Base-by-base conservation (phyloP, 495 filamentous ascomycete genomes). In the Penicillium pulvis region DNA sequence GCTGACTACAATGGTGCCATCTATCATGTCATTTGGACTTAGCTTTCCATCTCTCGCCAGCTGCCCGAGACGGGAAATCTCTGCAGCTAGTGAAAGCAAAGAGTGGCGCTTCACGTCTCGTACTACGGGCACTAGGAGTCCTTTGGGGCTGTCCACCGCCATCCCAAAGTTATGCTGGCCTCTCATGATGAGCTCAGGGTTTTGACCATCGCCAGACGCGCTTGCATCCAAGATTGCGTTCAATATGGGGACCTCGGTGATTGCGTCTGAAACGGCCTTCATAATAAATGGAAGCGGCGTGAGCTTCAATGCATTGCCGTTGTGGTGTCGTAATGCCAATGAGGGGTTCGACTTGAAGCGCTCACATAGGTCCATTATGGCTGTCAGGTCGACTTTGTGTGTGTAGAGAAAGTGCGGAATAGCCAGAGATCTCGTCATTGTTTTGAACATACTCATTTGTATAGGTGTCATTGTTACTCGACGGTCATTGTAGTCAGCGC, bases 21-120 rank as follows among this genome's bases (percentile, higher is more conserved):
- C 35, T 4, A 4, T 39, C 35, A 39, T 39, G 35, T 39, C 35
- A 4, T 11, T 4, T 11, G 35, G 35, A 16, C 10, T 39, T 0
- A 39, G 35, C 1, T 16, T 11, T 1, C 35, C 35, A 12, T 39
- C 35, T 14, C 12, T 39, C 12, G 35, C 35, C 35, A 39, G 35
- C 12, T 11, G 3, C 4, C 35, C 10, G 10, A 53, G 36, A 12
- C 51, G 17, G 8, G 24, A 17, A 6, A 53, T 0, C 30, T 53
- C 51, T 11, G 33, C 20, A 16, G 51, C 51, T 26, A 53, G 31
- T 14, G 51, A 53, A 41, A 53, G 20, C 17, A 53, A 14, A 1
- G 51, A 53, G n/a, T 24, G 36, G 10, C 43, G 19, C 28, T 53
- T 26, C 26, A 53, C 51, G 23, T 53, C 51, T 44, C 33, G 31